phyloP scores from a whole-genome alignment of 176 grass and related monocot genomes.

The Tuctoria greenei region DNA sequence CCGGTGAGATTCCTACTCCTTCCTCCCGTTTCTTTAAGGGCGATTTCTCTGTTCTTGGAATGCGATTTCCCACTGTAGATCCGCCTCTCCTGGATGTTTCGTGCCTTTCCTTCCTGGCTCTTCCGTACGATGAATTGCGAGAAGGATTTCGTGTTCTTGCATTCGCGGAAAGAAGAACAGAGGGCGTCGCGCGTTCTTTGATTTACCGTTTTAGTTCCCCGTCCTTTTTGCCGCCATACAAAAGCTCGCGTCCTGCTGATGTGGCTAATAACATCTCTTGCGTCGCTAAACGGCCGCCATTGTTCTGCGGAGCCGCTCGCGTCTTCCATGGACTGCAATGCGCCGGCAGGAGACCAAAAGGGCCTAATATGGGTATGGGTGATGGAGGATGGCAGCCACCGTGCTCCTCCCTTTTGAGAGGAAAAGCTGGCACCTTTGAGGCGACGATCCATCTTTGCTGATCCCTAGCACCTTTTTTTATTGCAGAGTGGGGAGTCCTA shows the following conservation, averaged over 20 bases:
- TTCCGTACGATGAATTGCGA: not conserved
- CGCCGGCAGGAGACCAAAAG: constrained; percentile 16
- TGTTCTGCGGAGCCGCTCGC: not conserved
- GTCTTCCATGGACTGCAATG: not conserved
- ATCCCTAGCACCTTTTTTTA: constrained; percentile 31
- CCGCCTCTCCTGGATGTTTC: not conserved
- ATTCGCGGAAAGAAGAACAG: constrained; percentile 17
- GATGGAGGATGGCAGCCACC: constrained; percentile 22
- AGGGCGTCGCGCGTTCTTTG: not conserved
- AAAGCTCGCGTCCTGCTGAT: constrained; percentile 37
- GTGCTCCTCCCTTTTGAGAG: constrained; percentile 23
- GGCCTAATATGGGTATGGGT: constrained; percentile 3
- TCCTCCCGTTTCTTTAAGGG: not conserved
- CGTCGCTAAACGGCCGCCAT: constrained; percentile 22
- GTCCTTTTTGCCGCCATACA: not conserved
- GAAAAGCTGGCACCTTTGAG: constrained; percentile 38
- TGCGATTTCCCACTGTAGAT: not conserved
- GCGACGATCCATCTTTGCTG: constrained; percentile 33
- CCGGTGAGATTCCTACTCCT: constrained; percentile 11
- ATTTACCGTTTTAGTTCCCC: not conserved
- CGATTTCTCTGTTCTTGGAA: not conserved
- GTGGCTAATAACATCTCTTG: not conserved
- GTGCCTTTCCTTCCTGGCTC: not conserved
- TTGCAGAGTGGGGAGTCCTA: constrained; percentile 7
- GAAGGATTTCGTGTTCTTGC: constrained; percentile 13